Evolutionary conservation across 768 basidiomycete genomes (phyloP), one percentile per base, ranked within the genome.

Genomic region (Tricholoma matsutake): DNA sequence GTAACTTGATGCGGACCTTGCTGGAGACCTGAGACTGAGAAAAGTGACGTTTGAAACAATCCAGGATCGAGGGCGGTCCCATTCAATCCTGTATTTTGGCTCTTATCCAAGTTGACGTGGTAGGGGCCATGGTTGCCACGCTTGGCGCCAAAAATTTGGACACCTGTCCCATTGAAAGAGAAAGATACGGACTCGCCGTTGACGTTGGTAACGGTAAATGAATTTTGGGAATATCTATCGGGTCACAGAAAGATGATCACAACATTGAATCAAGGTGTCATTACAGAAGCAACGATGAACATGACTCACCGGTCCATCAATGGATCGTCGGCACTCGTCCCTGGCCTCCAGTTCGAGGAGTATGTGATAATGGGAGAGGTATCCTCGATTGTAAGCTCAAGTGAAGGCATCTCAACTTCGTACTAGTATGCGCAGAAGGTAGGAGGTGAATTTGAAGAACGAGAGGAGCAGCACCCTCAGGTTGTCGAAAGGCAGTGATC

Each of bases 121-220:
- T 76, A 86, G 10, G 57, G 64, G 0, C 84, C 82, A 64, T 83
- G 81, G 57, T 82, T 81, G 6, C 58, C 41, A 22, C 83, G 75
- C 57, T 81, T 80, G 2, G 82, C 77, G 7, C 85, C 85, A 59
- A 76, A 85, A 9, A 85, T 67, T 70, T 77, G 76, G 18, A 85
- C 67, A 5, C 73, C 76, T 10, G 77, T 82, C 14, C 84, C 84
- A 45, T 80, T 80, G 72, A 84, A 85, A 25, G 66, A 60, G 63
- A 84, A 78, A 0, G 72, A 73, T 4, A 72, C 76, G 25, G 61
- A 63, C 6, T 79, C 79, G 8, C 71, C 67, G 4, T 31, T 28
- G 6, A 32, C 66, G n/a, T 73, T 68, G 5, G 81, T 80, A 4
- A 61, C 69, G 61, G 72, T 77, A 59, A 79, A 83, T 39, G 75